Base-by-base conservation (phyloP, 148 eudicot species). In the Pouteria glomerata region DNA sequence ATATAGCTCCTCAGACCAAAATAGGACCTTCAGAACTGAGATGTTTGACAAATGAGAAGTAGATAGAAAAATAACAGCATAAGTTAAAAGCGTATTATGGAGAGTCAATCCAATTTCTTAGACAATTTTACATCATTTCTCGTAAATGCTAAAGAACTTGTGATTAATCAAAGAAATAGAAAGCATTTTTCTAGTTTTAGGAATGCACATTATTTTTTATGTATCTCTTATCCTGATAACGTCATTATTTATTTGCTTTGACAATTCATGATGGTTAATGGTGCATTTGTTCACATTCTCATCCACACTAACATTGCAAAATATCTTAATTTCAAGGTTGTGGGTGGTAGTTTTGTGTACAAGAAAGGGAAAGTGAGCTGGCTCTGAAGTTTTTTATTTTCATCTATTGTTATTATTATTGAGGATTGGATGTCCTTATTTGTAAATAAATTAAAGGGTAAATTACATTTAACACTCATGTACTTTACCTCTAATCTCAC, bases 181-280 rank as follows among this genome's bases (percentile, higher is more conserved):
- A 59, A 1, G n/a, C 19, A 31, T 59, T 30, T 57, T 57, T 16
- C 14, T 29, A 57, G 33, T 26, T 57, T 57, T 2, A 18, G n/a
- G n/a, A n/a, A n/a, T n/a, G n/a, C n/a, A n/a, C n/a, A n/a, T n/a
- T n/a, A n/a, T n/a, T n/a, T n/a, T n/a, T n/a, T n/a, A 7, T 14
- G 68, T 42, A 27, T 13, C 30, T 41, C 1, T 13, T 33, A 33
- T 52, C 21, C 5, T 51, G 58, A 21, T 58, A 41, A 30, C 19
- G 15, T 29, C 37, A 34, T 14, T 11, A 11, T 59, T 68, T 68
- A 3, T 69, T 53, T 64, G 24, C n/a, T 63, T 73, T 70, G 57
- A 69, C 78, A 84, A 85, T 84, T 82, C 72, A 81, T 79, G 81
- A 84, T 84, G 87, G 87, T 85, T 39, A 84, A 81, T 71, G 87